Base-by-base conservation (phyloP, 2,329 filamentous ascomycete species). In the Neofusicoccum kwambonambiense region DNA sequence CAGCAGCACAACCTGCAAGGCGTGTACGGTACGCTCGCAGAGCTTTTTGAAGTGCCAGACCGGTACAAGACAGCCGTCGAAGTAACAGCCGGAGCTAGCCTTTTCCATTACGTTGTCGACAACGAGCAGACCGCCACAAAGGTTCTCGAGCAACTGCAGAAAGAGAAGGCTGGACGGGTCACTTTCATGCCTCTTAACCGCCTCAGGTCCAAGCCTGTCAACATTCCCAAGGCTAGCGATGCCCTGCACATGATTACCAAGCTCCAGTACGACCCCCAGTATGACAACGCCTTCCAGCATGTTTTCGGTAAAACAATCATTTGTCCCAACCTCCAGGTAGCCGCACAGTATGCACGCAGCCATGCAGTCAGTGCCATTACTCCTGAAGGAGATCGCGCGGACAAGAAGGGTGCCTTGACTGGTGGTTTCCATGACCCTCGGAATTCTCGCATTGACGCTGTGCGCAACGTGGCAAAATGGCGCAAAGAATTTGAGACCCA, bases 71-170 rank as follows among this genome's bases (percentile, higher is more conserved):
- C 93, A 11, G 92, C 95, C 1, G 90, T 96, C 9, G 95, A 99
- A 78, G 92, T 96, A 70, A 95, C 93, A 60, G 95, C 94, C 2
- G 95, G 95, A 17, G 89, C 89, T 68, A 96, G 92, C 75, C 83
- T 99, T 8, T 99, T 99, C 79, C 92, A 99, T 77, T 97, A 97
- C 69, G 89, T 99, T 11, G 94, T 98, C 49, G 94, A 99, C 75
- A 94, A 90, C 57, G 92, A 96, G 67, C 87, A 90, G 45, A 97
- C 93, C 0, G 93, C 93, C 0, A 92, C 91, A 1, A 87, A 87
- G 69, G 86, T 97, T 39, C 87, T 95, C 49, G 90, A 94, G 69
- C 86, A 88, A 13, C 82, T 99, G 34, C 90, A 93, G 74, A 89
- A 88, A 68, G 88, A 92, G 69, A 90, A 88, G 67, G 90, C 90